These are phyloP conservation scores for Cordia subcordata DNA, from an alignment of 257 asterid species.

Conservation along the genomic window DNA sequence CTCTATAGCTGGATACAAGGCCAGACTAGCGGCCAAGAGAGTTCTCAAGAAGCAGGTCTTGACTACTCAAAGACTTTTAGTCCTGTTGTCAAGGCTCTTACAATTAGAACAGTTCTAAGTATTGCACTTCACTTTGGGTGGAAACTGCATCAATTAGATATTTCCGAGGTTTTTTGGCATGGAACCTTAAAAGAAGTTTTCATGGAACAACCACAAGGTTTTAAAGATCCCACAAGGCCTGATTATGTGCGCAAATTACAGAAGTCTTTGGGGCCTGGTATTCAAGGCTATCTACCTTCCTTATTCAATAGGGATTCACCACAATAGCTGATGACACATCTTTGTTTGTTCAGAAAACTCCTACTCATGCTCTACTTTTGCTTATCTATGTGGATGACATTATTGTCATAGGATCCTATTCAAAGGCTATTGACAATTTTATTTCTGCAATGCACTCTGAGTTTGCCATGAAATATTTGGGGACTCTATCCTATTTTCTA, in stretches of 20 bases:
- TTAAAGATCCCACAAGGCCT: neutral
- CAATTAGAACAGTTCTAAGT: neutral
- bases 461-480: neutral
- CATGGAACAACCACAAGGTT: neutral
- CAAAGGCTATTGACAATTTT: neutral
- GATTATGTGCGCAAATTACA: neutral
- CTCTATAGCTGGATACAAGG: neutral
- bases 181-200: neutral
- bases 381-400: conserved; percentile 1
- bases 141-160: neutral
- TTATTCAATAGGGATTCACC: neutral
- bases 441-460: neutral
- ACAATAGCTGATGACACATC: too few species aligned
- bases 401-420: conserved; percentile 1
- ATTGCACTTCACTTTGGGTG: neutral
- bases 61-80: neutral
- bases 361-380: neutral
- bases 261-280: neutral
- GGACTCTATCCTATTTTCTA: neutral
- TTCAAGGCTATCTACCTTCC: neutral
- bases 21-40: neutral
- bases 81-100: neutral
- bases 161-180: neutral
- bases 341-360: neutral
- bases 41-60: neutral